A percentile compares a stretch with the other conserved stretches of the same genome.
Evolutionary conservation across 371 early-diverging fungal genomes (phyloP).

Genomic region (Circinella umbellata): DNA sequence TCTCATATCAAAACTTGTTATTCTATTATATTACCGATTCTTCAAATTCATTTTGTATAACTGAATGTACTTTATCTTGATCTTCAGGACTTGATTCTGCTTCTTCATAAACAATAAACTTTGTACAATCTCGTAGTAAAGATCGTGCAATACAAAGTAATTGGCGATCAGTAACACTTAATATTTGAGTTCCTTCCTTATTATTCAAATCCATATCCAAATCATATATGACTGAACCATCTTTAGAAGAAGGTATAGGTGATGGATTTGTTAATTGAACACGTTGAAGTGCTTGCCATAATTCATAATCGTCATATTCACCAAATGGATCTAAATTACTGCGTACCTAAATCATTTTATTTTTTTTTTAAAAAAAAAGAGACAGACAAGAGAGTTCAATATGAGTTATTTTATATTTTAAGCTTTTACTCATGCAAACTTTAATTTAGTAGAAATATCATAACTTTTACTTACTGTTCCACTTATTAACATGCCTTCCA

Average conservation of each 20-base stretch:
- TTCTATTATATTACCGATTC: constrained; percentile 43
- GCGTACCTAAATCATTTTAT: constrained; percentile 49
- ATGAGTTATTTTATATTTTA: too few relatives aligned
- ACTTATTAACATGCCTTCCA: constrained; percentile 81
- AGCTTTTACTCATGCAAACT: too few relatives aligned
- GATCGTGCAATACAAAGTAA: constrained; percentile 83
- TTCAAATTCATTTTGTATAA: constrained; percentile 81
- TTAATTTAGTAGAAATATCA: background rate
- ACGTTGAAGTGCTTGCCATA: constrained; percentile 83
- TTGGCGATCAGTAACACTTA: constrained; percentile 85
- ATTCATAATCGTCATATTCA: constrained; percentile 72
- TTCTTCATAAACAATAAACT: constrained; percentile 84
- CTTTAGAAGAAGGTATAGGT: constrained; percentile 6
- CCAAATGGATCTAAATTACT: constrained; percentile 87
- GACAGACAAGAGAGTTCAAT: too few relatives aligned
- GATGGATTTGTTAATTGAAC: constrained; percentile 59
- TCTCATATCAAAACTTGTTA: too few relatives aligned
- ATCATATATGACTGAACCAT: constrained; percentile 47
- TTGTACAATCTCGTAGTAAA: constrained; percentile 68
- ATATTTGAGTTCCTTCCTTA: constrained; percentile 60
- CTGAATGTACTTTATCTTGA: constrained; percentile 74
- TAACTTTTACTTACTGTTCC: constrained; percentile 57
- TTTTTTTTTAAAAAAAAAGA: too few relatives aligned
- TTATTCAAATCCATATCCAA: constrained; percentile 60
- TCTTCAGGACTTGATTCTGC: constrained; percentile 71